Evolutionary conservation across 2,329 filamentous ascomycete genomes (phyloP), one percentile per base, ranked within the genome.

Genomic region (Tolypocladium tropicale): DNA sequence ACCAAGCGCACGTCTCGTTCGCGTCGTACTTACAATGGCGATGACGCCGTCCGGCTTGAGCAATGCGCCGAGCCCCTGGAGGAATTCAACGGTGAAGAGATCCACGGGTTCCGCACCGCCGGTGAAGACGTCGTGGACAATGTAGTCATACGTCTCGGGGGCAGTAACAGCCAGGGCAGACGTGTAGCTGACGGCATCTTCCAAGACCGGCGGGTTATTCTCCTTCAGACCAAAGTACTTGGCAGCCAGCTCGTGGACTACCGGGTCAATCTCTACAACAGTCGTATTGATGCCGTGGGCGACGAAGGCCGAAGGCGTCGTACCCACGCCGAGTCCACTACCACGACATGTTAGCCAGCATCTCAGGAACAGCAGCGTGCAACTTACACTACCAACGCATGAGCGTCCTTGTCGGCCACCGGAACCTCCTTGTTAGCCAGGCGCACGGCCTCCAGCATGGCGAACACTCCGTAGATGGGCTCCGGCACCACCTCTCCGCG

Each of bases 91-190:
- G 0, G 92, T 97, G 72, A 99, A 99, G 9, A 99, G 82, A 9
- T 85, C 78, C 3, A 92, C 83, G 0, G 94, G 94, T 70, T 97
- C 94, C 0, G 91, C 92, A 54, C 94, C 94, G 28, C 94, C 94
- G 0, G 94, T 99, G 70, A 99, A 99, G 28, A 99, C 94, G 63
- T 99, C 94, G 70, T 99, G 94, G 55, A 99, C 80, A 66, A 99
- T 94, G 74, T 96, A 97, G 73, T 96, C 87, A 69, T 88, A 99
- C 32, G 76, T 76, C 51, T 76, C 69, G 9, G 72, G 68, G 56
- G 74, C 64, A 32, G 72, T 63, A 53, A 72, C 65, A 55, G 75
- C 74, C 52, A 78, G 67, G 54, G 72, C 65, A 50, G 76, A 70
- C 21, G 83, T 80, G 69, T 85, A 96, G n/a, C 75, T 73, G 3